These are phyloP conservation scores for Polyplosphaeria fusca DNA, from an alignment of 495 filamentous ascomycete genomes.

Conservation along the genomic window DNA sequence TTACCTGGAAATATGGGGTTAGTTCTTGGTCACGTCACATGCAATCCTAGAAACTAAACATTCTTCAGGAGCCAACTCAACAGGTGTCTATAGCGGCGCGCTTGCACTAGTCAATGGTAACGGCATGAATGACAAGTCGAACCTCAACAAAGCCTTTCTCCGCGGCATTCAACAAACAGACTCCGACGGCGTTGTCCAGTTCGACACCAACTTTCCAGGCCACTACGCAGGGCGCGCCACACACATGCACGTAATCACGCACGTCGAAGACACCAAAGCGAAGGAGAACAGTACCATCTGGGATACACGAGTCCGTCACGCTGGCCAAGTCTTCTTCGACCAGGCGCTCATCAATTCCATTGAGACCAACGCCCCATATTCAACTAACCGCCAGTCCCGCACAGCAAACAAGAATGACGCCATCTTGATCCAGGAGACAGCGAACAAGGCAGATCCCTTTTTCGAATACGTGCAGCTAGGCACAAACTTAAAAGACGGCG, in stretches of 20 bases:
- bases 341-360: slow-evolving; percentile 56
- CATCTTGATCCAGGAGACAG: slow-evolving; percentile 52
- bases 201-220: slow-evolving; percentile 59
- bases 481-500: slow-evolving; percentile 46
- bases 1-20: slow-evolving; percentile 60
- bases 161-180: slow-evolving; percentile 53
- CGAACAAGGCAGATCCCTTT: slow-evolving; percentile 54
- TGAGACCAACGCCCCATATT: slow-evolving; percentile 55
- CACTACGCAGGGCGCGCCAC: slow-evolving; percentile 59
- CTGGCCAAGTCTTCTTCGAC: slow-evolving; percentile 64
- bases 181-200: slow-evolving; percentile 53
- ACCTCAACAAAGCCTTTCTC: slow-evolving; percentile 49
- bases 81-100: slow-evolving; percentile 53
- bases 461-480: slow-evolving; percentile 55
- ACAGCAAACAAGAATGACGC: slow-evolving; percentile 56
- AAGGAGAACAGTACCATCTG: slow-evolving; percentile 50
- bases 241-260: slow-evolving; percentile 48
- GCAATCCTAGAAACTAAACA: too few species aligned
- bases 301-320: slow-evolving; percentile 50
- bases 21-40: too few species aligned
- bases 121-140: slow-evolving; percentile 35
- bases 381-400: slow-evolving; percentile 51
- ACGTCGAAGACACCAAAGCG: slow-evolving; percentile 35
- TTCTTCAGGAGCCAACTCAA: slow-evolving; percentile 57
- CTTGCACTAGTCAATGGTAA: slow-evolving; percentile 23